Conservation (phyloP, 2,329 filamentous ascomycete genomes). For the Aspergillus hortae region DNA sequence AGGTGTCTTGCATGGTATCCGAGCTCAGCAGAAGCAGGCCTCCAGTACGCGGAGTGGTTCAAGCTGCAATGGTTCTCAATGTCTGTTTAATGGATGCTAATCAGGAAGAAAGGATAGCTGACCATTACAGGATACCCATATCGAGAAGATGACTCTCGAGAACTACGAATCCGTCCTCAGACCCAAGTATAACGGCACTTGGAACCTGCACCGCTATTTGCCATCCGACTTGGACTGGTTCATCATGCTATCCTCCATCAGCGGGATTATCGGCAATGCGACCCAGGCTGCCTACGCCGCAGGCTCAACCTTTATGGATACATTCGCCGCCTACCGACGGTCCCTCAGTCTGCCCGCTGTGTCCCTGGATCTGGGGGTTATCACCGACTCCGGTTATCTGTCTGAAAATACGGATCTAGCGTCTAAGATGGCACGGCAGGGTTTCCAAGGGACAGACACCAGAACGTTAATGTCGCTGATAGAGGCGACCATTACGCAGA, state of each 20-base stretch:
- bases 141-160: constrained; percentile 33
- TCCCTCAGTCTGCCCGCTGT: constrained; percentile 21
- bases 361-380: constrained; percentile 28
- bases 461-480: constrained; percentile 17
- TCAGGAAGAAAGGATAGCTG: neutral
- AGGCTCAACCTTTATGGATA: constrained; percentile 34
- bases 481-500: constrained; percentile 13
- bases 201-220: constrained; percentile 25
- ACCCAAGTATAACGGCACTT: constrained; percentile 31
- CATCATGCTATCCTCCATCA: constrained; percentile 37
- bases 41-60: constrained; percentile 25
- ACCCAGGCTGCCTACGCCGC: constrained; percentile 44
- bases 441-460: constrained; percentile 20
- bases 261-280: constrained; percentile 43
- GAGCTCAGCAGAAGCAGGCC: constrained; percentile 8
- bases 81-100: constrained; percentile 3
- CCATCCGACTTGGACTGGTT: constrained; percentile 36
- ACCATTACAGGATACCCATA: constrained; percentile 23
- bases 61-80: constrained; percentile 25
- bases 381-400: constrained; percentile 26
- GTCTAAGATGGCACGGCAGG: constrained; percentile 19
- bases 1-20: constrained; percentile 23
- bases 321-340: constrained; percentile 26
- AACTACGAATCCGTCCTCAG: constrained; percentile 29
- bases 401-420: constrained; percentile 14